A percentile compares a stretch with the other conserved stretches of the same genome.
These are phyloP conservation scores for Lactifluus hygrophoroides DNA, from an alignment of 768 basidiomycete genomes.

Conservation along the genomic window DNA sequence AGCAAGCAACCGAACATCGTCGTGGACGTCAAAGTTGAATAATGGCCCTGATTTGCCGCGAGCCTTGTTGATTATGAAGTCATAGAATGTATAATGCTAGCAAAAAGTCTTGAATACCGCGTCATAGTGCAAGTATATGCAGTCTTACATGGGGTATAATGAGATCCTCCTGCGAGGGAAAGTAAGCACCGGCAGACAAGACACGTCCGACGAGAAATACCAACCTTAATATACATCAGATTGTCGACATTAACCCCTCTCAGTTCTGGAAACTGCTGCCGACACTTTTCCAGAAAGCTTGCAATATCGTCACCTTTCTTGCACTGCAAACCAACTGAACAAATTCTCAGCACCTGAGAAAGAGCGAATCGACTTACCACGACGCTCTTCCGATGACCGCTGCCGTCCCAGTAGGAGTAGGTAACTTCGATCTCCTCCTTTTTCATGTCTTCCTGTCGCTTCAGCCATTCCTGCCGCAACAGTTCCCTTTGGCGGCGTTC, in stretches of 20 bases:
- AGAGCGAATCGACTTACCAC: conserved; percentile 43
- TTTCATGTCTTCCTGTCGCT: conserved; percentile 58
- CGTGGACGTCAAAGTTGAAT: conserved; percentile 98
- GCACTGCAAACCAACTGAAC: conserved; percentile 50
- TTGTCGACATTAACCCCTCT: conserved; percentile 89
- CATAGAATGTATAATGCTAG: conserved; percentile 96
- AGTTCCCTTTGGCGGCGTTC: conserved; percentile 86
- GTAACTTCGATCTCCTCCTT: conserved; percentile 78
- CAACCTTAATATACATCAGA: conserved; percentile 95
- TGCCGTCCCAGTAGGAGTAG: conserved; percentile 98
- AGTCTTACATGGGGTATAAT: conserved; percentile 86
- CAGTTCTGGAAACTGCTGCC: conserved; percentile 88
- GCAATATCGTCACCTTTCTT: conserved; percentile 93
- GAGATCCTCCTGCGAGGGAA: conserved; percentile 72
- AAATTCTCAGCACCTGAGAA: conserved; percentile 1
- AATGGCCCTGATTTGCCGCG: conserved; percentile 96
- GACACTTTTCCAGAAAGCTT: conserved; percentile 85
- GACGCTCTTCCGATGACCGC: conserved; percentile 90
- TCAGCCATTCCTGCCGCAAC: conserved; percentile 83
- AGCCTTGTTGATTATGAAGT: conserved; percentile 97
- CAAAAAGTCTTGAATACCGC: conserved; percentile 1
- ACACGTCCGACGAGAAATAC: conserved; percentile 18
- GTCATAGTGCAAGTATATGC: neutral
- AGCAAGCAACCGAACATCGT: conserved; percentile 88
- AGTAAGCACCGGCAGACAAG: conserved; percentile 5